phyloP scores from a whole-genome alignment of 129 eudicot genomes.

The Ambrosia trifida region DNA sequence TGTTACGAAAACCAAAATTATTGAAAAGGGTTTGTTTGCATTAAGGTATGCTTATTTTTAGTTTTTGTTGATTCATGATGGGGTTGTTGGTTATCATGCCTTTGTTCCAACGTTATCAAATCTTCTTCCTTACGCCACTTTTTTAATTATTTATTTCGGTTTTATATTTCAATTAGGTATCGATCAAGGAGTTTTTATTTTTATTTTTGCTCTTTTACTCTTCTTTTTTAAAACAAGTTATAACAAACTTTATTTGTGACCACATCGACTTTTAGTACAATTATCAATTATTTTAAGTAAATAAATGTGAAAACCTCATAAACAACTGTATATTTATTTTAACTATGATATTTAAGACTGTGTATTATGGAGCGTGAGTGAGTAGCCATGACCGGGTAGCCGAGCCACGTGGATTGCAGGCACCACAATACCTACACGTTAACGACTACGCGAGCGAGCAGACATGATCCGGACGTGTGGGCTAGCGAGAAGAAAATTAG shows the following conservation, averaged over 20 bases:
- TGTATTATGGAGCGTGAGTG: no score
- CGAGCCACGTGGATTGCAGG: no score
- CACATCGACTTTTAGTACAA: no score
- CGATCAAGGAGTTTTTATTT: background rate
- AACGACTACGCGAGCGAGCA: no score
- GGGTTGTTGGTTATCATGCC: slow-evolving; percentile 36
- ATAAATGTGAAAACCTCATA: no score
- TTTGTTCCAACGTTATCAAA: slow-evolving; percentile 37
- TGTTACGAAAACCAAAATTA: slow-evolving; percentile 33
- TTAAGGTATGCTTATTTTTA: slow-evolving; percentile 13
- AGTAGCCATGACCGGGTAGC: no score
- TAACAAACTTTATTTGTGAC: background rate
- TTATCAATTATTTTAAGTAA: no score
- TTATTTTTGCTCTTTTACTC: background rate
- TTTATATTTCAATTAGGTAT: background rate
- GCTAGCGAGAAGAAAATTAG: no score
- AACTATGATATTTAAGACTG: no score
- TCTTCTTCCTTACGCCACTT: slow-evolving; percentile 29
- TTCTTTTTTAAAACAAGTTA: background rate
- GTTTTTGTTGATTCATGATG: slow-evolving; percentile 37
- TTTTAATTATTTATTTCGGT: background rate
- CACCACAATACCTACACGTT: no score
- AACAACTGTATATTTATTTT: no score
- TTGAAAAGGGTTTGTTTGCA: slow-evolving; percentile 21
- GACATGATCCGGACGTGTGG: no score